A percentile compares a stretch with the other conserved stretches of the same genome.
Evolutionary conservation across 1,284 basidiomycete genomes (phyloP).

Genomic region (Thecaphora thlaspeos): DNA sequence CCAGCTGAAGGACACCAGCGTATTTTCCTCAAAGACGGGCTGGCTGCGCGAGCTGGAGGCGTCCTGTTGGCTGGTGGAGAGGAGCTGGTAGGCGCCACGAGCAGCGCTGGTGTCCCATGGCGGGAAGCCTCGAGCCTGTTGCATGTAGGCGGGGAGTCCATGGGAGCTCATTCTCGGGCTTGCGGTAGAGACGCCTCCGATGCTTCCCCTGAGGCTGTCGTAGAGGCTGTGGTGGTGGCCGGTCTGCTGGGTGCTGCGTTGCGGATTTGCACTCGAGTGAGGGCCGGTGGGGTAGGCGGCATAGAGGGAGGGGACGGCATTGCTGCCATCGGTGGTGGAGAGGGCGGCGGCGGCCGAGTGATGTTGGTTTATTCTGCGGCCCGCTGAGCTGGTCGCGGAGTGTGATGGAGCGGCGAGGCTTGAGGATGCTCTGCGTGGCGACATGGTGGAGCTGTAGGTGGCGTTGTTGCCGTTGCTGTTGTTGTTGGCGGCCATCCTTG

Average conservation of each 20-base stretch:
- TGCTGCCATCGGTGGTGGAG: slow-evolving; percentile 8
- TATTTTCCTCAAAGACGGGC: slow-evolving; percentile 43
- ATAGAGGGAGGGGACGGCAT: slow-evolving; percentile 23
- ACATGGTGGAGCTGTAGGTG: neutral
- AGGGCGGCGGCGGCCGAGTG: slow-evolving; percentile 10
- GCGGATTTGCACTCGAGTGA: no score
- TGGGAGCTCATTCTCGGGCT: neutral
- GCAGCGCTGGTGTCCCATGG: neutral
- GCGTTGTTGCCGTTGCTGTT: no score
- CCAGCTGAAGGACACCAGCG: slow-evolving; percentile 48
- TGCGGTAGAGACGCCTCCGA: neutral
- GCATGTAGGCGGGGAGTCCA: neutral
- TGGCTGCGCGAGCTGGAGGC: neutral
- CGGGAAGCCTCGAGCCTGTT: neutral
- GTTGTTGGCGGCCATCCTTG: no score
- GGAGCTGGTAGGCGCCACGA: neutral
- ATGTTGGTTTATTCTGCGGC: neutral
- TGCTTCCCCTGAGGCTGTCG: neutral
- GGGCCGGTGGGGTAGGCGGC: neutral
- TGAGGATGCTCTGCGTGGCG: slow-evolving; percentile 2
- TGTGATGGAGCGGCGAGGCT: slow-evolving; percentile 1
- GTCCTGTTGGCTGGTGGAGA: neutral
- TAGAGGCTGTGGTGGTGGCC: neutral
- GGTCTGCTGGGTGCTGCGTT: no score
- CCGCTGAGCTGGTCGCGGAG: neutral